Conservation (phyloP, 257 asterid genomes). For the Jacaranda copaia region DNA sequence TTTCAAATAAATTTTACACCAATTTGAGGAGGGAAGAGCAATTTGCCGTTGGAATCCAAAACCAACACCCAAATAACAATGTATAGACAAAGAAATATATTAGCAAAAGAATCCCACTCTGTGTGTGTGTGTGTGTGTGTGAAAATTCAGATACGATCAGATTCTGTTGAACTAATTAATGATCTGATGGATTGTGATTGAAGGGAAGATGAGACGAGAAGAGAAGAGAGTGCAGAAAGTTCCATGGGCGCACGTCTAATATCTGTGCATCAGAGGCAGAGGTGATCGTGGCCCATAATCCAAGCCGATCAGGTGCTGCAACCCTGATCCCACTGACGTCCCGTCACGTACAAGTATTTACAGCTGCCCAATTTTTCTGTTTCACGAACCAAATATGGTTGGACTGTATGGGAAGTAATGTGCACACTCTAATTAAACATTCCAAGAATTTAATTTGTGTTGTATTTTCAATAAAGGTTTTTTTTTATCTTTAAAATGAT, state of each 20-base stretch:
- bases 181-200: constrained; percentile 35
- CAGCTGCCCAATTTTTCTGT: background rate
- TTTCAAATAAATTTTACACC: too few species aligned
- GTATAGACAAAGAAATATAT: background rate
- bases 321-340: background rate
- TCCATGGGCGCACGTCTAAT: background rate
- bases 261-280: background rate
- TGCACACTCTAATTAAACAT: too few species aligned
- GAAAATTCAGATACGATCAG: constrained; percentile 12
- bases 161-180: background rate
- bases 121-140: constrained; percentile 5
- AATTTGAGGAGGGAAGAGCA: background rate
- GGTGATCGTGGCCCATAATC: background rate
- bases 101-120: background rate
- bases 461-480: too few species aligned
- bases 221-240: background rate
- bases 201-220: background rate
- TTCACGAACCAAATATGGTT: background rate
- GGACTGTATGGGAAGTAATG: background rate
- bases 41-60: background rate
- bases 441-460: too few species aligned
- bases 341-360: constrained; percentile 15
- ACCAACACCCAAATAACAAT: background rate
- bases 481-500: too few species aligned
- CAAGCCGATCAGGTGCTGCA: constrained; percentile 38